A percentile compares a stretch with the other conserved stretches of the same genome.
These are phyloP conservation scores for Tillandsia fasciculata DNA, from an alignment of 176 grass and related monocot genomes.

Conservation along the genomic window DNA sequence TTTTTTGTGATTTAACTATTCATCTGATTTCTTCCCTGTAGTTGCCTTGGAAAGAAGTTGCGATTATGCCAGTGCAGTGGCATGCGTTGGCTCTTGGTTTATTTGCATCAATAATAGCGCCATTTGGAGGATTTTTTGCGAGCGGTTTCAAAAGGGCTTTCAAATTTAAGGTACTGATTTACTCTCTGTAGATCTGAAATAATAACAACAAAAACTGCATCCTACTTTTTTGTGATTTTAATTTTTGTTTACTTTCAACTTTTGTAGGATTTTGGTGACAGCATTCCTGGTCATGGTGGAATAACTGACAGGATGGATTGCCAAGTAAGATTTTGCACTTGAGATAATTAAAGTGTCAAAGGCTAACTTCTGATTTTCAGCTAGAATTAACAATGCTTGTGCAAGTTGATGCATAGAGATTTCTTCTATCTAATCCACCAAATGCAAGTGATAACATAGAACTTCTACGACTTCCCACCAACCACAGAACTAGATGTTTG, in stretches of 20 bases:
- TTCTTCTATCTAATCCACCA: background rate
- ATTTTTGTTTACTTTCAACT: slow-evolving; percentile 16
- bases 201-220: background rate
- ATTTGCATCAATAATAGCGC: slow-evolving; percentile 99
- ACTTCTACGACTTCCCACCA: background rate
- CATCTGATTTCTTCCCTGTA: slow-evolving; percentile 33
- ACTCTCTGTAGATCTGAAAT: slow-evolving; percentile 2
- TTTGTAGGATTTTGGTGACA: slow-evolving; percentile 92
- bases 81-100: slow-evolving; percentile 94
- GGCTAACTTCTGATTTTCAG: background rate
- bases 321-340: slow-evolving; percentile 45
- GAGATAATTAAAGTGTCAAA: background rate
- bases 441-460: background rate
- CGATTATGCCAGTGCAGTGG: slow-evolving; percentile 84
- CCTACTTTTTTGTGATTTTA: background rate
- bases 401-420: too few relatives aligned
- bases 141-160: slow-evolving; percentile 97
- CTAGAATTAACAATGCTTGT: background rate
- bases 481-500: background rate
- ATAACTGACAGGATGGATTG: slow-evolving; percentile 96
- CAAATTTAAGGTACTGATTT: slow-evolving; percentile 73
- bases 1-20: background rate
- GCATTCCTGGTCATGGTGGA: slow-evolving; percentile 95
- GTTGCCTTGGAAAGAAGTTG: slow-evolving; percentile 84
- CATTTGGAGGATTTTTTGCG: slow-evolving; percentile 99